Evolutionary conservation across 2,329 filamentous ascomycete genomes (phyloP).

Genomic region (Claviceps sp.): DNA sequence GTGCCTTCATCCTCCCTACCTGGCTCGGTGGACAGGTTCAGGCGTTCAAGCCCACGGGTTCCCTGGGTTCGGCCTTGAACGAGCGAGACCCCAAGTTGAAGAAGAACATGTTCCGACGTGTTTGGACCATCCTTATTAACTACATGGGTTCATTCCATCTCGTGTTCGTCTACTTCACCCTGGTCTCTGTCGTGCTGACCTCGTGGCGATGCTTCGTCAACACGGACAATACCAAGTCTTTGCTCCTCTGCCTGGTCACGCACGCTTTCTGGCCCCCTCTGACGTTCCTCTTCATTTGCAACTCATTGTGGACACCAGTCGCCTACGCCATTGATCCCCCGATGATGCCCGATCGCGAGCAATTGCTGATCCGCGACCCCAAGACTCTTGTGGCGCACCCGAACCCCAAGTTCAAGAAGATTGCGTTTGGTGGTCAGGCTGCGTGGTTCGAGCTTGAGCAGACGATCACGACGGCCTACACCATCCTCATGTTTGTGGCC

Average conservation of each 20-base stretch:
- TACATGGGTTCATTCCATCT: slow-evolving; percentile 44
- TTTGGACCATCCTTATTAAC: slow-evolving; percentile 41
- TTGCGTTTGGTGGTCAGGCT: slow-evolving; percentile 38
- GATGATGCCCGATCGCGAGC: slow-evolving; percentile 41
- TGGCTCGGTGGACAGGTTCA: slow-evolving; percentile 47
- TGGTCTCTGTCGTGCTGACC: slow-evolving; percentile 35
- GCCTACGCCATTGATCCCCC: slow-evolving; percentile 49
- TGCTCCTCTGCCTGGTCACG: slow-evolving; percentile 40
- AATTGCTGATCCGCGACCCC: slow-evolving; percentile 40
- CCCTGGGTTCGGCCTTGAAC: slow-evolving; percentile 39
- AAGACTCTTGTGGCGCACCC: slow-evolving; percentile 42
- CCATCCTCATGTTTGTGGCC: slow-evolving; percentile 33
- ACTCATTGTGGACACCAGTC: slow-evolving; percentile 44
- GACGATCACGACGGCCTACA: slow-evolving; percentile 35
- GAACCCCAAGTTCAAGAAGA: slow-evolving; percentile 37
- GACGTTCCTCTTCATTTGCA: slow-evolving; percentile 41
- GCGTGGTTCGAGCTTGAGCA: slow-evolving; percentile 45
- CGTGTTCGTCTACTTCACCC: slow-evolving; percentile 37
- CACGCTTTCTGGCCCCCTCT: slow-evolving; percentile 50
- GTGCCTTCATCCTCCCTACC: slow-evolving; percentile 41
- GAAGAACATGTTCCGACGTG: slow-evolving; percentile 37
- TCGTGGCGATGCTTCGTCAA: slow-evolving; percentile 35
- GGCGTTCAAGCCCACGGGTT: slow-evolving; percentile 49
- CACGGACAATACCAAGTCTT: slow-evolving; percentile 22
- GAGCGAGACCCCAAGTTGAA: slow-evolving; percentile 41